Evolutionary conservation across 1,139 yeast genomes (phyloP).

Genomic region (Yamadazyma trypodendri): DNA sequence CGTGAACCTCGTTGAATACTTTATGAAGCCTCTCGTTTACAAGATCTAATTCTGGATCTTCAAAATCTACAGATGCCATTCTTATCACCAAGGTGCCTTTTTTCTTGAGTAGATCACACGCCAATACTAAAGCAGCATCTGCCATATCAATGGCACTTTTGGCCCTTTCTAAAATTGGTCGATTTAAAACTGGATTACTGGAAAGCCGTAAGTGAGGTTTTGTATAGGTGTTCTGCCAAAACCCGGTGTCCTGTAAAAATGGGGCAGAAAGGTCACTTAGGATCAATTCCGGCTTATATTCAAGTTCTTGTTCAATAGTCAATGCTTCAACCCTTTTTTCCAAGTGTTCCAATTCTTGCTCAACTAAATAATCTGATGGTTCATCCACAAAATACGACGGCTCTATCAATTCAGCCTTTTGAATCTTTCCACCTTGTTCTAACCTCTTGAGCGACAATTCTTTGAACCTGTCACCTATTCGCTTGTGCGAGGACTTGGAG

Average conservation of each 20-base stretch:
- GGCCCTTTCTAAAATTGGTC: conserved; percentile 24
- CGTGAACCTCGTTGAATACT: conserved; percentile 57
- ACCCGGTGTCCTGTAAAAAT: conserved; percentile 61
- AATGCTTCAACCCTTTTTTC: conserved; percentile 8
- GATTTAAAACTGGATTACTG: conserved; percentile 26
- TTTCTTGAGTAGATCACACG: conserved; percentile 64
- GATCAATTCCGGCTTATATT: conserved; percentile 52
- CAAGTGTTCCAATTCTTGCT: conserved; percentile 20
- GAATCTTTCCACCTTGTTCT: conserved; percentile 4
- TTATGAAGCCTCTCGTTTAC: conserved; percentile 56
- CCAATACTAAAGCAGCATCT: conserved; percentile 82
- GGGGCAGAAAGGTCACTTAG: conserved; percentile 89
- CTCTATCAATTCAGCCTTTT: not conserved
- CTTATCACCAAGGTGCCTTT: conserved; percentile 77
- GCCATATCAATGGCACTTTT: conserved; percentile 62
- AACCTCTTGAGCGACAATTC: conserved; percentile 30
- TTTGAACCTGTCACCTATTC: conserved; percentile 55
- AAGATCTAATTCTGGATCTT: conserved; percentile 53
- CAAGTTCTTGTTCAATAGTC: conserved; percentile 6
- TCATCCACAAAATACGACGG: conserved; percentile 29
- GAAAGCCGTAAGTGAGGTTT: conserved; percentile 53
- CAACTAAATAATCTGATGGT: conserved; percentile 21
- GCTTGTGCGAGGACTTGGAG: conserved; percentile 62
- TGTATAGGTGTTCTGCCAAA: conserved; percentile 72
- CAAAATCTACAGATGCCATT: conserved; percentile 56